Conservation (phyloP, 345 rosid species). For the Eucalyptus marginata region DNA sequence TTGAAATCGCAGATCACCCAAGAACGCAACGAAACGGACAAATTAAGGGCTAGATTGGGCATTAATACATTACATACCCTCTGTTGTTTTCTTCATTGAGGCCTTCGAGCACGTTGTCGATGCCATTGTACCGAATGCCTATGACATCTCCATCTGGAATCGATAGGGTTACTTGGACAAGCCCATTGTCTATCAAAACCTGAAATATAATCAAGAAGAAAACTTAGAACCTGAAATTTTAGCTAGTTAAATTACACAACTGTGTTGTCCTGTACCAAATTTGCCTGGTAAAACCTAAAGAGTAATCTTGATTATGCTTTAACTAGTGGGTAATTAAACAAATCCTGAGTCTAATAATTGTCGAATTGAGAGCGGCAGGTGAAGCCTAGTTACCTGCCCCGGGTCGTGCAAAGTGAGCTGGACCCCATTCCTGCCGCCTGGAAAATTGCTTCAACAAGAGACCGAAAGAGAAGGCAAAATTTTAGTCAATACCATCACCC, state of each 20-base stretch:
- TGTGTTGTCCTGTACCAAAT: neutral
- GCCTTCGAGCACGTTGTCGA: slow-evolving; percentile 44
- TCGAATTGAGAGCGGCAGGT: neutral
- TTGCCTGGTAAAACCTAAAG: neutral
- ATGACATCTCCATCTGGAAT: slow-evolving; percentile 46
- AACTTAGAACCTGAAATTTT: neutral
- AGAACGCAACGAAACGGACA: neutral
- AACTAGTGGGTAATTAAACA: neutral
- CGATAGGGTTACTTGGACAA: slow-evolving; percentile 45
- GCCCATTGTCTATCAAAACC: slow-evolving; percentile 65
- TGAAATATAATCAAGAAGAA: neutral
- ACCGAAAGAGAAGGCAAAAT: neutral
- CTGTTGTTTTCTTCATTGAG: slow-evolving; percentile 12
- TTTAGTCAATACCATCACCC: neutral
- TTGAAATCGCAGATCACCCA: neutral
- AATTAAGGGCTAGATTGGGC: neutral
- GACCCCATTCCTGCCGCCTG: neutral
- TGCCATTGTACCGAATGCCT: slow-evolving; percentile 50
- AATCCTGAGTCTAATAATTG: neutral
- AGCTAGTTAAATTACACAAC: neutral
- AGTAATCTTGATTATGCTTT: neutral
- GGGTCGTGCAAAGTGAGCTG: neutral
- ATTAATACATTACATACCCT: slow-evolving; percentile 27
- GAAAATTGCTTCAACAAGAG: neutral
- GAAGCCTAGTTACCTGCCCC: slow-evolving; percentile 1